Evolutionary conservation across 345 rosid genomes (phyloP).

Genomic region (Salix arbutifolia): DNA sequence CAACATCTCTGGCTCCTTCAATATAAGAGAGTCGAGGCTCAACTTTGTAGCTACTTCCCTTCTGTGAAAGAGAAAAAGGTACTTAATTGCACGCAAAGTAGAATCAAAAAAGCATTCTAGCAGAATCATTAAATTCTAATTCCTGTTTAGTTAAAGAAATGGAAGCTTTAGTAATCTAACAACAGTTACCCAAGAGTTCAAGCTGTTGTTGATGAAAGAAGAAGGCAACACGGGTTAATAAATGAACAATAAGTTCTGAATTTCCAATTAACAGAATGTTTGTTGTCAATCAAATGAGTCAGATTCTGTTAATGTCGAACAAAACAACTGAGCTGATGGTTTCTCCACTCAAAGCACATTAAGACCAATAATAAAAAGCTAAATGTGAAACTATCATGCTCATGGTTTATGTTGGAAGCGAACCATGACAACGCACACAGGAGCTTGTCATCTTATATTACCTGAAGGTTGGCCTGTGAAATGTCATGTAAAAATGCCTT

Average conservation of each 20-base stretch:
- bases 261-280: too few relatives aligned
- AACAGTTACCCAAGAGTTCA: background rate
- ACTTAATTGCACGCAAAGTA: background rate
- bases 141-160: background rate
- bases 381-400: too few relatives aligned
- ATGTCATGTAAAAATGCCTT: conserved; percentile 70
- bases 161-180: background rate
- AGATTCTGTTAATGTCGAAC: too few relatives aligned
- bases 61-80: conserved; percentile 35
- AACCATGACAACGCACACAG: background rate
- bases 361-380: too few relatives aligned
- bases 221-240: too few relatives aligned
- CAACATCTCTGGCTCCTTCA: conserved; percentile 93
- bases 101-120: background rate
- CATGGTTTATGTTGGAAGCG: too few relatives aligned
- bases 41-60: conserved; percentile 39
- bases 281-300: too few relatives aligned
- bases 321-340: too few relatives aligned
- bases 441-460: conserved; percentile 15
- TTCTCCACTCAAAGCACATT: too few relatives aligned
- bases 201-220: too few relatives aligned
- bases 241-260: too few relatives aligned
- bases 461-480: conserved; percentile 55
- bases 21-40: conserved; percentile 67
- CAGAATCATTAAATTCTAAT: background rate